Conservation (phyloP, 2,329 filamentous ascomycete genomes). For the Colletotrichum liaoningense region DNA sequence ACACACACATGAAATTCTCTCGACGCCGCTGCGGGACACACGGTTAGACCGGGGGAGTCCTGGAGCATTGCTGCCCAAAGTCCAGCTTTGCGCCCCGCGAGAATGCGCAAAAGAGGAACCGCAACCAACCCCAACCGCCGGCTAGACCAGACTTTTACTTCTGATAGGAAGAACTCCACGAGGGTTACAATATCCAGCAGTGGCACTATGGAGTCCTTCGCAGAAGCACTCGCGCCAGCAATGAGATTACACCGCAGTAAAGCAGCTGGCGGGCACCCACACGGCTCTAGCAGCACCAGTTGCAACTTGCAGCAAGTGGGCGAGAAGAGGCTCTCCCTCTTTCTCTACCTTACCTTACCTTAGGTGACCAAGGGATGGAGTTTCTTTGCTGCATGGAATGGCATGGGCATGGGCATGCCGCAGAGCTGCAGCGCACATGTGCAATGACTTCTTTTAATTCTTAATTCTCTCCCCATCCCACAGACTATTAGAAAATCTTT, state of each 20-base stretch:
- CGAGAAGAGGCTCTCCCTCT: constrained; percentile 10
- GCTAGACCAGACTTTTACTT: constrained; percentile 19
- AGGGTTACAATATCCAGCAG: not conserved
- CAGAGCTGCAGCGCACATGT: constrained; percentile 34
- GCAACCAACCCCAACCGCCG: constrained; percentile 21
- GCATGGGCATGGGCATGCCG: constrained; percentile 26
- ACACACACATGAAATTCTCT: constrained; percentile 1
- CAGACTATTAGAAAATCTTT: not conserved
- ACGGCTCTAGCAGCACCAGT: constrained; percentile 1
- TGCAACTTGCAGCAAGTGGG: not conserved
- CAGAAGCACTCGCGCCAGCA: constrained; percentile 7
- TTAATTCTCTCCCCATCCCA: constrained; percentile 31
- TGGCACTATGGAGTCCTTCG: not conserved
- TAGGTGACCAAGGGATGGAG: not conserved
- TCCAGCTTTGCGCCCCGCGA: constrained; percentile 32
- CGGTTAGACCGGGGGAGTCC: constrained; percentile 24
- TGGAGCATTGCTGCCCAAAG: constrained; percentile 39
- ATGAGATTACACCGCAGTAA: not conserved
- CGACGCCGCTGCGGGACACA: constrained; percentile 16
- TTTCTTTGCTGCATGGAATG: constrained; percentile 28
- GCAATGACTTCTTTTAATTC: constrained; percentile 29
- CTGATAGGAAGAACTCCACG: constrained; percentile 28
- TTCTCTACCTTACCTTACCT: not conserved
- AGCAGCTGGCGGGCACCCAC: not conserved
- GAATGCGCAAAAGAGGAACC: constrained; percentile 30